phyloP scores from a whole-genome alignment of 345 rosid genomes.

The Hibiscus syriacus region DNA sequence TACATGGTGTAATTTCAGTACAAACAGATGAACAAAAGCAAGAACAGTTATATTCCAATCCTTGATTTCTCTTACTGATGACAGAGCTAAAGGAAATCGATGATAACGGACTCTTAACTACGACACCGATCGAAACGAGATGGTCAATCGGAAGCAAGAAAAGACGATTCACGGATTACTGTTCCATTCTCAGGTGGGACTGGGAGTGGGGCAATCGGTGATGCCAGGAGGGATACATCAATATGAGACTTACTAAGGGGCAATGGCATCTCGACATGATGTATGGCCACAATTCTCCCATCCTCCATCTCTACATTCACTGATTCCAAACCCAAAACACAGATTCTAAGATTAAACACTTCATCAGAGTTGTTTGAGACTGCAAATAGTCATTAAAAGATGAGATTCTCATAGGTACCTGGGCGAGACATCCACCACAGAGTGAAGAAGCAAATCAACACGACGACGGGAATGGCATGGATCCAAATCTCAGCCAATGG shows the following conservation, averaged over 20 bases:
- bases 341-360: no score
- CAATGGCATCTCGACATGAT: conserved; percentile 17
- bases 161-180: neutral
- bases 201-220: no score
- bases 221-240: no score
- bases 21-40: conserved; percentile 9
- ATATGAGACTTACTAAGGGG: conserved; percentile 22
- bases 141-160: neutral
- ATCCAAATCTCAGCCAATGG: conserved; percentile 29
- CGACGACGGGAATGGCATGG: conserved; percentile 42
- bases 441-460: conserved; percentile 42
- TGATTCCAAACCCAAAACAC: neutral
- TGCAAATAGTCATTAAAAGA: neutral
- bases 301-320: conserved; percentile 24
- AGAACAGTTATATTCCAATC: neutral
- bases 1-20: conserved; percentile 12
- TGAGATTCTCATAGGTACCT: no score
- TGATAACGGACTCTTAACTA: neutral
- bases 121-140: neutral
- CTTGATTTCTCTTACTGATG: neutral
- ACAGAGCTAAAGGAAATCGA: neutral
- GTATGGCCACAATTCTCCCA: conserved; percentile 23
- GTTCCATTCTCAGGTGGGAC: no score
- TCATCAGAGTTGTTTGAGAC: no score
- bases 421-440: conserved; percentile 62